Conservation (phyloP, 495 filamentous ascomycete genomes). For the Ramalina intermedia region DNA sequence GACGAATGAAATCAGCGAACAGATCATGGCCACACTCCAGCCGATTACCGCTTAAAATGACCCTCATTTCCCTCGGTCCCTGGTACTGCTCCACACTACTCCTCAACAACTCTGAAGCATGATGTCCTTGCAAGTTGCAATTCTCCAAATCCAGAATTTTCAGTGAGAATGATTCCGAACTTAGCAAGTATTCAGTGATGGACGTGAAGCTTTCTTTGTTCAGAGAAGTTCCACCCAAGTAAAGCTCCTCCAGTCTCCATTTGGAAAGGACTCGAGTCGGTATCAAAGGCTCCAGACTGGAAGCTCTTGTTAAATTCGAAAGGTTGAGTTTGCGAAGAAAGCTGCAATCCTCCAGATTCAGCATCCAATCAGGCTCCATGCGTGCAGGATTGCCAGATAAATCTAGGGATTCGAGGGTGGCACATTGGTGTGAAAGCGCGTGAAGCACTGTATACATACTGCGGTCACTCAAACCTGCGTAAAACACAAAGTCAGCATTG, state of each 20-base stretch:
- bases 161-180: constrained; percentile 47
- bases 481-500: too few relatives aligned
- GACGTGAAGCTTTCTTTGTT: constrained; percentile 40
- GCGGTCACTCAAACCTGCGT: constrained; percentile 28
- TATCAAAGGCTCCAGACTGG: constrained; percentile 48
- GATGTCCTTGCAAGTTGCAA: constrained; percentile 62
- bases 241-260: constrained; percentile 65
- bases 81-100: constrained; percentile 45
- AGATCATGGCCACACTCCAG: constrained; percentile 57
- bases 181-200: constrained; percentile 48
- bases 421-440: constrained; percentile 43
- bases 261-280: constrained; percentile 49
- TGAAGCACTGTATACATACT: constrained; percentile 14
- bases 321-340: constrained; percentile 58
- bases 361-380: constrained; percentile 46
- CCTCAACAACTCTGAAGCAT: constrained; percentile 59
- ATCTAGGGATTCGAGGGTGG: constrained; percentile 61
- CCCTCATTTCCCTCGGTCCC: constrained; percentile 51
- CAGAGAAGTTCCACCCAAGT: constrained; percentile 50
- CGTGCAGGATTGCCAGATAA: constrained; percentile 65
- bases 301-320: constrained; percentile 49
- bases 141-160: constrained; percentile 60
- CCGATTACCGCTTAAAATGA: constrained; percentile 69
- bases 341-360: constrained; percentile 51
- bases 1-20: constrained; percentile 53